Conservation (phyloP, 108 stramenopile genomes). For the Cyclotella cryptica region DNA sequence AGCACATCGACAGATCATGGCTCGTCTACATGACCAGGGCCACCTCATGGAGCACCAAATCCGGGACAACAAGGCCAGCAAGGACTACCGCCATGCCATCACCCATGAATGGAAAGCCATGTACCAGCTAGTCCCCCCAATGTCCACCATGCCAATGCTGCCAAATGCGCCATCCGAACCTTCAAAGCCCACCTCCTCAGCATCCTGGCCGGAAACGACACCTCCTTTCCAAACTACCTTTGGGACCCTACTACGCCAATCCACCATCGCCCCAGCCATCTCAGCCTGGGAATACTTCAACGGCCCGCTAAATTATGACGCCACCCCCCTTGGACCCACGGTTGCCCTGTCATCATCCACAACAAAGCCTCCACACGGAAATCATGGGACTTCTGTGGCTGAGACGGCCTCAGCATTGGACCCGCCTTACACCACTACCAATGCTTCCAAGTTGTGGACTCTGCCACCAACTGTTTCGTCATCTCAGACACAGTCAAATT, state of each 20-base stretch:
- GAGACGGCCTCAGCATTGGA: conserved; percentile 6
- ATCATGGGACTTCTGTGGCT: background rate
- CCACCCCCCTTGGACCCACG: conserved; percentile 7
- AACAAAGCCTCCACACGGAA: background rate
- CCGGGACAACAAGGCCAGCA: conserved; percentile 17
- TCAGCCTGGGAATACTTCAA: conserved; percentile 3
- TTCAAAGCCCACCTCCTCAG: conserved; percentile 61
- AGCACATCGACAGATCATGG: conserved; percentile 2
- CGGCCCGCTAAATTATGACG: background rate
- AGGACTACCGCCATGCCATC: conserved; percentile 7
- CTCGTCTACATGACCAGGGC: background rate
- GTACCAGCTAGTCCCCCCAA: conserved; percentile 53
- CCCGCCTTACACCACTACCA: conserved; percentile 12
- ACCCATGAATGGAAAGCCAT: conserved; percentile 6
- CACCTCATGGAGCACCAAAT: conserved; percentile 12
- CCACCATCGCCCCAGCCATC: conserved; percentile 19
- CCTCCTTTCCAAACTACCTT: conserved; percentile 36
- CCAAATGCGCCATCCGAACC: conserved; percentile 57
- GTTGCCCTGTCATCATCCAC: conserved; percentile 4
- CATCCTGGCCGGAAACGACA: conserved; percentile 34
- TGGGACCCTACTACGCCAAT: conserved; percentile 49
- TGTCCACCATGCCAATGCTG: conserved; percentile 49
- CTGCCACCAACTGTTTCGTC: background rate
- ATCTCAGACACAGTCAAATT: conserved; percentile 29
- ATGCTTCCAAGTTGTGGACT: conserved; percentile 6